A percentile compares a stretch with the other conserved stretches of the same genome.
Evolutionary conservation across 441 rosid genomes (phyloP).

Genomic region (Geranium incanum): DNA sequence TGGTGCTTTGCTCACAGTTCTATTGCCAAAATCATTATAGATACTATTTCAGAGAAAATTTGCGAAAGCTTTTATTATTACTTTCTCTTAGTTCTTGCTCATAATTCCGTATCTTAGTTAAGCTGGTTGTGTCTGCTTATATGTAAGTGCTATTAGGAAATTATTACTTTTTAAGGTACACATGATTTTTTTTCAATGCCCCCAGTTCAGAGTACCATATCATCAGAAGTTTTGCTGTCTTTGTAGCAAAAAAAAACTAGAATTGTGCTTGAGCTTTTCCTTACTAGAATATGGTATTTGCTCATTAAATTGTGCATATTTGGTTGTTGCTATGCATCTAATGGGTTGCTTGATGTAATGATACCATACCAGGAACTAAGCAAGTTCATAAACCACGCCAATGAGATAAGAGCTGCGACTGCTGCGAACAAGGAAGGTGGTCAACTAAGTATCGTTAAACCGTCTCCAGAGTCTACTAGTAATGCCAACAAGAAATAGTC

Average conservation of each 20-base stretch:
- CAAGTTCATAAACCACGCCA: slow-evolving; percentile 81
- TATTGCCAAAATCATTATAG: not conserved
- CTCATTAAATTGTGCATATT: not conserved
- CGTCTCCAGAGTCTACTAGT: slow-evolving; percentile 27
- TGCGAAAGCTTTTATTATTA: no score
- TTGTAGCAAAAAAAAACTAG: no score
- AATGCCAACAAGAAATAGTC: slow-evolving; percentile 28
- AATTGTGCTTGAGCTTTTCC: not conserved
- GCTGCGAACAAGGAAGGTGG: slow-evolving; percentile 78
- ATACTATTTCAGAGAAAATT: no score
- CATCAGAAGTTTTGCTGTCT: not conserved
- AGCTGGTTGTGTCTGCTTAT: not conserved
- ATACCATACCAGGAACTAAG: slow-evolving; percentile 49
- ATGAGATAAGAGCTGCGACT: slow-evolving; percentile 73
- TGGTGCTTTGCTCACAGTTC: not conserved
- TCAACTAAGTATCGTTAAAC: slow-evolving; percentile 56
- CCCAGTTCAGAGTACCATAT: not conserved
- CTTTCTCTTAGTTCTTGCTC: not conserved
- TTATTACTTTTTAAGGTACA: not conserved
- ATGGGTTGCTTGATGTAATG: not conserved
- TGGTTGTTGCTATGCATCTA: slow-evolving; percentile 4
- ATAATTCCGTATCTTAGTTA: no score
- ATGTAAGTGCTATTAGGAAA: not conserved
- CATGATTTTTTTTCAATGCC: not conserved
- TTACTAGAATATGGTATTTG: no score